Conservation (phyloP, 176 grass and related monocot genomes). For the Hyparrhenia diplandra region DNA sequence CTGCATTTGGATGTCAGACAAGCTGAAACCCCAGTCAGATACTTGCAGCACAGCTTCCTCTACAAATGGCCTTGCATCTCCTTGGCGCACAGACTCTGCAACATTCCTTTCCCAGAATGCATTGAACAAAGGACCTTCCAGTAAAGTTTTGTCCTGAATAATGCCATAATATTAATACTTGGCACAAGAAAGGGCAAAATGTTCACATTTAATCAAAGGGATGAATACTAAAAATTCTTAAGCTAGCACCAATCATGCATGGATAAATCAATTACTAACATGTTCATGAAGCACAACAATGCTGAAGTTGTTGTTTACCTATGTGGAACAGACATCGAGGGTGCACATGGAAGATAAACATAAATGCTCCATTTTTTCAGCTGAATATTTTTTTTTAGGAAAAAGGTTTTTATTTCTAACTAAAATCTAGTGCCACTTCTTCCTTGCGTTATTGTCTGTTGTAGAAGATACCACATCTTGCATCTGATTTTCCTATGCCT, state of each 20-base stretch:
- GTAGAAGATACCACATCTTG: too few species aligned
- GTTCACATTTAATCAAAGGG: background rate
- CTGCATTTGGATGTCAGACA: conserved; percentile 88
- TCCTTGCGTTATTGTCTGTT: background rate
- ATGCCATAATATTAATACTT: conserved; percentile 22
- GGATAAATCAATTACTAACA: conserved; percentile 1
- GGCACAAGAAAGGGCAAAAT: background rate
- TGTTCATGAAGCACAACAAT: background rate
- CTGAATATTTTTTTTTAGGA: background rate
- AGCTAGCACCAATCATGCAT: conserved; percentile 15
- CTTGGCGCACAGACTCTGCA: conserved; percentile 80
- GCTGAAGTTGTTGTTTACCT: conserved; percentile 5
- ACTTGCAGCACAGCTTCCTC: conserved; percentile 93
- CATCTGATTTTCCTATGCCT: too few species aligned
- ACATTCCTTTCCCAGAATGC: conserved; percentile 87
- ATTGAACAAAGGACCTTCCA: conserved; percentile 59
- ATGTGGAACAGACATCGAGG: conserved; percentile 7
- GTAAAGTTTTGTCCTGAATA: conserved; percentile 73
- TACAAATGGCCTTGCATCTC: conserved; percentile 61
- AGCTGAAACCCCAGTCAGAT: conserved; percentile 86
- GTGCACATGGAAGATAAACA: background rate
- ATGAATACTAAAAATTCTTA: background rate
- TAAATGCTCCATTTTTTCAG: background rate
- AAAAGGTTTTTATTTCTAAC: background rate
- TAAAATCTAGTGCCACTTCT: background rate